Base-by-base conservation (phyloP, 1,139 yeast species). In the Yamadazyma spencermartinsiae region DNA sequence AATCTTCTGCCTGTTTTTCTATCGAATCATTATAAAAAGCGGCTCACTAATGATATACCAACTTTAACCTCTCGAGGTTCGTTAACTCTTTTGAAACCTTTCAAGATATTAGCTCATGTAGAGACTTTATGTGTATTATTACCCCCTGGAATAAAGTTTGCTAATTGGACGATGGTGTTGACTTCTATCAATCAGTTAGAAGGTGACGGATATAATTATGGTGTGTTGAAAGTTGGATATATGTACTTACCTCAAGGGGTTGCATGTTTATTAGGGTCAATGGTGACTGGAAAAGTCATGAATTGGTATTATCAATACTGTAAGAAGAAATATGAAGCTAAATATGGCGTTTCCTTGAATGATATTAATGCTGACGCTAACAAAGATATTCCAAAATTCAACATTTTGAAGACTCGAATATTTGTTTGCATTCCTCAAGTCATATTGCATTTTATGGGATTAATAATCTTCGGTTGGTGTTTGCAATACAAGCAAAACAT, bases 401-500 rank as follows among this genome's bases (percentile, higher is more conserved):
- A 66, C 41, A 43, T 49, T 8, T 44, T 56, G 13, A 50, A 55
- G 14, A 51, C 65, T 0, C 52, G 74, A 39, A 41, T 67, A 12
- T 59, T 58, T 32, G 40, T 62, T 17, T 50, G 61, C 14, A 37
- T 63, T 2, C 34, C 56, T 1, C 68, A 70, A 0, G 54, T 60
- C 2, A 15, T 44, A 3, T 19, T 58, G 4, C 47, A 56, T 46
- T 42, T 60, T 7, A 39, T 51, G 7, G 73, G 73, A 0, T 45
- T 61, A n/a, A 18, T 64, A 2, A 60, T 66, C 1, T 68, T 61
- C 47, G 74, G 74, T 2, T 68, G 74, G 74, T 64, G 72, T 39
- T 43, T 68, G 14, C 60, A 68, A 33, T 58, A 41, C 35, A 46
- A 51, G 26, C 44, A 47, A 23, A 52, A 56, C 31, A 51, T 65